These are phyloP conservation scores for Gracilaria gracilis DNA, from an alignment of 23 red algal species.

Conservation along the genomic window DNA sequence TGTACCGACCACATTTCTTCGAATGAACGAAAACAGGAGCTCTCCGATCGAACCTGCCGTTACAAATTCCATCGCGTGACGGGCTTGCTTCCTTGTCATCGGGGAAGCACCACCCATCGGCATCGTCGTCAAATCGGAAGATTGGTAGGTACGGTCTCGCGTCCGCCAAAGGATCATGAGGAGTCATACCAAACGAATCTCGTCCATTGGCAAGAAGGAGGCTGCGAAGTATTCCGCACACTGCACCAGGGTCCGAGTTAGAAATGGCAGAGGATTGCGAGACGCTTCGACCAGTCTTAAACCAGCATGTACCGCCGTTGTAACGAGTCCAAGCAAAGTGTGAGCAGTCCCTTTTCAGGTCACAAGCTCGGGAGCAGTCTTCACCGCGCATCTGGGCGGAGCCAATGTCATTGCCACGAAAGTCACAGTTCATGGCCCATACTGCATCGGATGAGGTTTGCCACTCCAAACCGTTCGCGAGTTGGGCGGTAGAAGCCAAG, in stretches of 20 bases:
- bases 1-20: neutral
- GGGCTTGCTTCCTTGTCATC: slow-evolving; percentile 24
- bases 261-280: neutral
- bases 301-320: neutral
- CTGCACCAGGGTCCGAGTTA: neutral
- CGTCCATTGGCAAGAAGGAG: neutral
- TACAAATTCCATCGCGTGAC: slow-evolving; percentile 13
- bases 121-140: slow-evolving; percentile 49
- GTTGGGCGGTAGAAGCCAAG: neutral
- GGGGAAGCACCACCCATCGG: slow-evolving; percentile 29
- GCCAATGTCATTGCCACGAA: slow-evolving; percentile 1
- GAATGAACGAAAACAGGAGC: slow-evolving; percentile 15
- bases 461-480: neutral
- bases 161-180: neutral
- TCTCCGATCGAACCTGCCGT: neutral
- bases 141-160: slow-evolving; percentile 15
- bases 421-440: slow-evolving; percentile 39
- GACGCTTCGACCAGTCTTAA: slow-evolving; percentile 4
- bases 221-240: slow-evolving; percentile 13
- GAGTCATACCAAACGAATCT: neutral
- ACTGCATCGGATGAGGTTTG: slow-evolving; percentile 34
- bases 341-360: slow-evolving; percentile 6
- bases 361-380: slow-evolving; percentile 45
- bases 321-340: slow-evolving; percentile 30
- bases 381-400: slow-evolving; percentile 2